Percentiles rank a stretch among this genome's conserved stretches.
Conservation (phyloP, 2,329 filamentous ascomycete genomes). For the Aspergillus cejpii region DNA sequence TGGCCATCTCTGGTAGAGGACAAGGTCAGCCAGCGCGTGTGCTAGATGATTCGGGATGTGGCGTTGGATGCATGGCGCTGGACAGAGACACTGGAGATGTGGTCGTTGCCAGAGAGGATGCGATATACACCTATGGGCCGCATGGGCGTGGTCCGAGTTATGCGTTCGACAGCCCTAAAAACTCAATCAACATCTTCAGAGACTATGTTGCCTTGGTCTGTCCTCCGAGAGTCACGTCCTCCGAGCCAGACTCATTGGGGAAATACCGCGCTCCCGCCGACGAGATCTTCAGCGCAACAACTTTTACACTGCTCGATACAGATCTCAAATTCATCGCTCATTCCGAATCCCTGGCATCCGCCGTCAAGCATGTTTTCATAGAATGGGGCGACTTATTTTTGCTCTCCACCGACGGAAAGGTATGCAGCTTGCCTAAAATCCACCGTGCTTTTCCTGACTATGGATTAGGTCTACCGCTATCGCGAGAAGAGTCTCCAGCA, state of each 20-base stretch:
- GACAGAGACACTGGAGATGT: slow-evolving; percentile 75
- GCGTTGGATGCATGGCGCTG: slow-evolving; percentile 88
- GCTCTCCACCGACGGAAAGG: slow-evolving; percentile 87
- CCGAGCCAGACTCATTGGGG: slow-evolving; percentile 57
- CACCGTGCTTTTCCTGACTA: slow-evolving; percentile 13
- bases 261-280: slow-evolving; percentile 69
- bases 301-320: slow-evolving; percentile 85
- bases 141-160: slow-evolving; percentile 81
- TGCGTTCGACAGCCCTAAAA: slow-evolving; percentile 88
- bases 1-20: slow-evolving; percentile 79
- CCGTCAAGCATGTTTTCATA: slow-evolving; percentile 71
- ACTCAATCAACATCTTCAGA: slow-evolving; percentile 66
- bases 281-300: slow-evolving; percentile 76
- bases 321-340: slow-evolving; percentile 86
- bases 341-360: slow-evolving; percentile 73
- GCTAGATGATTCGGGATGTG: slow-evolving; percentile 83
- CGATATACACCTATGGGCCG: slow-evolving; percentile 84
- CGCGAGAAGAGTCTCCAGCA: slow-evolving; percentile 87
- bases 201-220: slow-evolving; percentile 86
- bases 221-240: slow-evolving; percentile 57
- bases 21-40: slow-evolving; percentile 84
- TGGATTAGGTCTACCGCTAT: slow-evolving; percentile 67
- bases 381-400: slow-evolving; percentile 90
- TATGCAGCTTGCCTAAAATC: slow-evolving; percentile 35
- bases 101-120: slow-evolving; percentile 88